phyloP scores from a whole-genome alignment of 2,329 filamentous ascomycete species.

The Metarhizium rileyi region DNA sequence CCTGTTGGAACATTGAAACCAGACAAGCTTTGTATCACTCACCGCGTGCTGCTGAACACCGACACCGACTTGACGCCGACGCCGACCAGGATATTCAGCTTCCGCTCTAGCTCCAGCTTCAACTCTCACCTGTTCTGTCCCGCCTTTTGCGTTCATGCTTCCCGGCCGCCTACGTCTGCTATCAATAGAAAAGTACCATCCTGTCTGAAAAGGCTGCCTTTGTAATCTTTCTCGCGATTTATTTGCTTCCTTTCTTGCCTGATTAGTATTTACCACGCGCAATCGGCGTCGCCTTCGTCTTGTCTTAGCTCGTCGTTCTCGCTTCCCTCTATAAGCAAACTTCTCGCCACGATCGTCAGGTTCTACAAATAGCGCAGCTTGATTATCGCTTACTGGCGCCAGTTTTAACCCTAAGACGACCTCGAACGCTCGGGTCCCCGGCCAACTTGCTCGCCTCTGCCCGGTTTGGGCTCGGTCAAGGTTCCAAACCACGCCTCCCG shows the following conservation, averaged over 20 bases:
- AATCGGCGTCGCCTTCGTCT: neutral
- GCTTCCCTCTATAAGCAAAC: neutral
- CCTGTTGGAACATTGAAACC: no score
- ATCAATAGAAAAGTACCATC: neutral
- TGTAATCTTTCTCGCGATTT: neutral
- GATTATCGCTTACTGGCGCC: neutral
- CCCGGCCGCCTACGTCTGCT: neutral
- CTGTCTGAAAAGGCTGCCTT: neutral
- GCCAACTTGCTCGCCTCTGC: neutral
- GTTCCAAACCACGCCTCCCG: neutral
- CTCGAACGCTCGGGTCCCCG: neutral
- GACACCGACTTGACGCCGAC: neutral
- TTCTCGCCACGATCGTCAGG: neutral
- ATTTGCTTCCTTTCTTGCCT: neutral
- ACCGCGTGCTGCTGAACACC: neutral
- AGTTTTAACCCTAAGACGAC: neutral
- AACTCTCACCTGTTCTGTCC: neutral
- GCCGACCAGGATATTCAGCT: neutral
- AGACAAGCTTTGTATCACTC: no score
- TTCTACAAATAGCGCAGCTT: neutral
- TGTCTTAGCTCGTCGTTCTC: neutral
- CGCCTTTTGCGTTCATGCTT: neutral
- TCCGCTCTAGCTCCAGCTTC: neutral
- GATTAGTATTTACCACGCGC: neutral
- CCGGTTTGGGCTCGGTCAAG: neutral